Evolutionary conservation across 495 filamentous ascomycete genomes (phyloP), one percentile per base, ranked within the genome.

Genomic region (Penicillium fimorum): DNA sequence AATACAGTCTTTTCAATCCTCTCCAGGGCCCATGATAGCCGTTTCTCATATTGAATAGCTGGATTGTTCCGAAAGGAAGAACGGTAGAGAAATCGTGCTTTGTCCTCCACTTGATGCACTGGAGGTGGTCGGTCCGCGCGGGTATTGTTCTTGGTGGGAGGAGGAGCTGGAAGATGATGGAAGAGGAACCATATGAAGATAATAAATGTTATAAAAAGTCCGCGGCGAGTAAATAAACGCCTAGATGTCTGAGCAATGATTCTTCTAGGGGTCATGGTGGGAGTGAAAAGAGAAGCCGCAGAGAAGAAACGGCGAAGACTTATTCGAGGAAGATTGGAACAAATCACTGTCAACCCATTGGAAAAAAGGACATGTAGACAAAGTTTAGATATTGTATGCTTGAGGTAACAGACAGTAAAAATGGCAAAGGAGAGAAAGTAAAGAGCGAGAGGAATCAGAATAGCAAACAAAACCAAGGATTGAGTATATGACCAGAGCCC

Each of bases 161-260:
- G 48, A 17, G 48, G 48, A 40, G 22, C 27, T 50, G 48, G 48
- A 15, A 50, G 48, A 8, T 50, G 48, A 29, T 17, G 17, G 5
- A 40, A 50, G 37, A 50, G 33, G 25, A 50, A 27, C 48, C 48
- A 50, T 13, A 50, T 50, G 3, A 50, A 29, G 13, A 20, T 13
- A 8, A 40, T 2, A 18, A 50, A 22, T n/a, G 40, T 9, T 10
- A 27, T 29, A 6, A 6, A 40, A 15, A 15, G 11, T 38, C 13
- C 24, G 9, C 33, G 48, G 10, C 20, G 35, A 29, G 35, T 33
- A 10, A n/a, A 25, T 12, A 24, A 10, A 12, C 7, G n/a, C n/a
- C 6, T 17, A 29, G 25, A 17, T 27, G 12, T n/a, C 13, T 46
- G 44, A n/a, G 13, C 3, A 2, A 5, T 29, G 7, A 27, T 15